These are phyloP conservation scores for Neurospora sp. DNA, from an alignment of 495 filamentous ascomycete genomes.

Conservation along the genomic window DNA sequence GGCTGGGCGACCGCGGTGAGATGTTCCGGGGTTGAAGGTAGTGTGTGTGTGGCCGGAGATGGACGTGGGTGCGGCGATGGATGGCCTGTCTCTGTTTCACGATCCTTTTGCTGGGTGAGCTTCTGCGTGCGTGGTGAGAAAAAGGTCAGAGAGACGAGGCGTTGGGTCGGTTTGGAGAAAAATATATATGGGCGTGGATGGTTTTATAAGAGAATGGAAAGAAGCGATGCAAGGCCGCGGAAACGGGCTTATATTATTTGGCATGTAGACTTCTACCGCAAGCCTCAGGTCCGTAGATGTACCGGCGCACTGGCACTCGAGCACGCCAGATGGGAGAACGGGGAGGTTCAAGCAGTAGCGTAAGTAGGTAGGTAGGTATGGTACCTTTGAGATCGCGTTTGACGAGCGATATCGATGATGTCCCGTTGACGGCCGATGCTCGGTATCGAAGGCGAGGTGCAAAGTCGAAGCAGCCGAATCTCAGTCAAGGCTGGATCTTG, in stretches of 20 bases:
- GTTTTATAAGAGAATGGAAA: not conserved
- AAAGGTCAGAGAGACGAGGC: not conserved
- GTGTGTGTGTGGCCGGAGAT: not conserved
- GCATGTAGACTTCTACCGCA: not conserved
- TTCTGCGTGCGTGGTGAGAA: not conserved
- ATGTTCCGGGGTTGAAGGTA: not conserved
- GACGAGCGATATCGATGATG: not conserved
- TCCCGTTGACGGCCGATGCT: not conserved
- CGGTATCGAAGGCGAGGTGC: not conserved
- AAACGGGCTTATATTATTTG: not conserved
- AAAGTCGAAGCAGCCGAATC: not conserved
- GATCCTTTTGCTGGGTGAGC: not conserved
- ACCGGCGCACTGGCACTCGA: not conserved
- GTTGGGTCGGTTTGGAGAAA: not conserved
- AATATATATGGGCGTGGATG: not conserved
- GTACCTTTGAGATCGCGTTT: not conserved
- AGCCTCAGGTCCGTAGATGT: not conserved
- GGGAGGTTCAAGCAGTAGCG: not conserved
- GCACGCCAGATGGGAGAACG: not conserved
- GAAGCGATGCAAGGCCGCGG: not conserved
- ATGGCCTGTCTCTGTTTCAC: not conserved
- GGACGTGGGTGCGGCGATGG: not conserved
- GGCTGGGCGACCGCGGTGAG: slow-evolving; percentile 5
- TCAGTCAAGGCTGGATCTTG: not conserved
- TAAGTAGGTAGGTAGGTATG: not conserved